These are phyloP conservation scores for Mycena polygramma DNA, from an alignment of 768 basidiomycete species.

Conservation along the genomic window DNA sequence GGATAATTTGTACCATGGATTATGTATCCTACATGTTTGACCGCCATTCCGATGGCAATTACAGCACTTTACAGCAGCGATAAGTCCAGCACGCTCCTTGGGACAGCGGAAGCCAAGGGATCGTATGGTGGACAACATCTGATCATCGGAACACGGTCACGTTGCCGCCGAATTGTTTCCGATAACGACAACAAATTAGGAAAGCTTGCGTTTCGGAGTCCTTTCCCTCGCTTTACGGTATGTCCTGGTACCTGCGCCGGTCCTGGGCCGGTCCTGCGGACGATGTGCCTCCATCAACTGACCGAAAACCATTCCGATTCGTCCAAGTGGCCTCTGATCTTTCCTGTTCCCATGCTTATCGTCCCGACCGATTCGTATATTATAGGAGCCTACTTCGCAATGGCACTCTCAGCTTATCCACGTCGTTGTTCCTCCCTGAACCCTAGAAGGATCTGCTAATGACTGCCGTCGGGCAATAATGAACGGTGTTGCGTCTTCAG, in stretches of 20 bases:
- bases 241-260: not conserved
- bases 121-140: constrained; percentile 14
- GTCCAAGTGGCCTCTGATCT: constrained; percentile 9
- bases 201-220: not conserved
- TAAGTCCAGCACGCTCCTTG: not conserved
- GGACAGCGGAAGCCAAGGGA: constrained; percentile 4
- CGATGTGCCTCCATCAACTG: constrained; percentile 31
- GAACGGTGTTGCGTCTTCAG: constrained; percentile 27
- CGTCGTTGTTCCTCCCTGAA: constrained; percentile 7
- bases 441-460: constrained; percentile 23
- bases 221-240: constrained; percentile 27
- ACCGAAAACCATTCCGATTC: constrained; percentile 33
- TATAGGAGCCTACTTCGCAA: not conserved
- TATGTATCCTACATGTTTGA: constrained; percentile 22
- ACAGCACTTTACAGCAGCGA: not conserved
- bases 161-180: constrained; percentile 29
- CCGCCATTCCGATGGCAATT: constrained; percentile 12
- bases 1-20: constrained; percentile 39
- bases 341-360: constrained; percentile 22
- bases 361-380: constrained; percentile 15
- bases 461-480: constrained; percentile 21
- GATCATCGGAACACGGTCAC: constrained; percentile 33
- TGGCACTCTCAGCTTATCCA: constrained; percentile 17
- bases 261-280: not conserved
- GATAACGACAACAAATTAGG: constrained; percentile 17